Conservation (phyloP, 768 basidiomycete genomes). For the Udeniomyces megalosporus region DNA sequence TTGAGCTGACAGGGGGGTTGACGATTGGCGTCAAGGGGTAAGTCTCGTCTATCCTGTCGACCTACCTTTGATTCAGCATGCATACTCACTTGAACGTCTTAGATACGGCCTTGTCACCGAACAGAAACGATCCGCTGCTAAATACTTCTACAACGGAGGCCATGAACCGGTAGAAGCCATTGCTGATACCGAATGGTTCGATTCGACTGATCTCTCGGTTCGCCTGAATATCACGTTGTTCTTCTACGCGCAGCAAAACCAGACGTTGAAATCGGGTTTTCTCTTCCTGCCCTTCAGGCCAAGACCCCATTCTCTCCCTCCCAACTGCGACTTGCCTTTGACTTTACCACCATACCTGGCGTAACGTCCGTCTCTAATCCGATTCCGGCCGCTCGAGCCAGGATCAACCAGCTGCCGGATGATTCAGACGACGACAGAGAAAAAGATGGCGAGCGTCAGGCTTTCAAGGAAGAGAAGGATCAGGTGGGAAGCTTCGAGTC, state of each 20-base stretch:
- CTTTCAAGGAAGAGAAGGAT: too few species aligned
- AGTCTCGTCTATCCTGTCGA: neutral
- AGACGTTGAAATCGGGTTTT: too few species aligned
- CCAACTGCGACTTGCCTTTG: neutral
- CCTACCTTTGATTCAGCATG: too few species aligned
- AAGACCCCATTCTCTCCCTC: neutral
- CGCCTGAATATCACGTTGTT: neutral
- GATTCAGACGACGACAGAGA: too few species aligned
- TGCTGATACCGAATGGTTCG: slow-evolving; percentile 54
- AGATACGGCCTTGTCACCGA: slow-evolving; percentile 81
- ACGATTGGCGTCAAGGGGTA: slow-evolving; percentile 32
- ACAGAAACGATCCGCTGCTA: slow-evolving; percentile 66
- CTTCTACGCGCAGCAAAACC: too few species aligned
- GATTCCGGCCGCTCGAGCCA: too few species aligned
- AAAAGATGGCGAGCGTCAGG: too few species aligned
- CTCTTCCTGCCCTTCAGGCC: too few species aligned
- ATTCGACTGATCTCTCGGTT: slow-evolving; percentile 40
- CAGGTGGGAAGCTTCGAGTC: too few species aligned
- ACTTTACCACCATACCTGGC: neutral
- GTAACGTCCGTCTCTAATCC: too few species aligned
- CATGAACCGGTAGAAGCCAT: slow-evolving; percentile 60
- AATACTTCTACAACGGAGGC: slow-evolving; percentile 66
- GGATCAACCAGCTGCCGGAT: too few species aligned
- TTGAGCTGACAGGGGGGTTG: slow-evolving; percentile 35
- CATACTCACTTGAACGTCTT: too few species aligned